Evolutionary conservation across 2,329 filamentous ascomycete species (phyloP), one percentile per base, ranked within the genome.

Genomic region (Phyllosticta capitalensis): DNA sequence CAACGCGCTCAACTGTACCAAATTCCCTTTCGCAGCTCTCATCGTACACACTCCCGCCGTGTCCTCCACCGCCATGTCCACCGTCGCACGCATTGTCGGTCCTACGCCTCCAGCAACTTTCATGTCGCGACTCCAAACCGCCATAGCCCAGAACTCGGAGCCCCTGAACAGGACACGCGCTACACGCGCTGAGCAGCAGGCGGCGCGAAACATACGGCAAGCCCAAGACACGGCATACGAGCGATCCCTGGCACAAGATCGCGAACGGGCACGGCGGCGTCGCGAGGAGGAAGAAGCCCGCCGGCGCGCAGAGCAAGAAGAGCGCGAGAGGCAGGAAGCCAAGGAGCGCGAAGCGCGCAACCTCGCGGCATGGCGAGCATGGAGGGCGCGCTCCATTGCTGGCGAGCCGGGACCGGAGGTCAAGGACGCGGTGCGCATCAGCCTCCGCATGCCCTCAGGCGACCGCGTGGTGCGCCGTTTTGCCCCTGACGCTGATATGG

Each of bases 141-240:
- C 87, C 4, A 88, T 95, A 62, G 81, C 84, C 54, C 86, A 88
- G 63, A 89, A 95, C 69, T 82, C 82, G n/a, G 82, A 87, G 17
- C 85, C 92, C 53, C 78, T 99, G 3, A 84, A 85, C 48, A 81
- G 84, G 28, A 86, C 89, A 20, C 83, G 92, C n/a, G 83, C 87
- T 1, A 85, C 90, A 66, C 81, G 92, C 57, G 83, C 84, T 17
- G 90, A 91, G 50, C 89, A 95, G 65, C 85, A 95, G 69, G 85
- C 90, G 1, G 83, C 88, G n/a, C 82, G 92, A 52, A 89, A 78
- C 66, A 78, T 99, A 33, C 83, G 92, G n/a, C 83, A 88, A 62
- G 85, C 96, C 72, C 94, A 99, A 71, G 91, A 97, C 70, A 88
- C 84, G 9, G 94, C 94, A 0, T 99, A 99, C 72, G 92, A 99